Evolutionary conservation across 495 filamentous ascomycete species (phyloP).

Genomic region (Xylaria grammica): DNA sequence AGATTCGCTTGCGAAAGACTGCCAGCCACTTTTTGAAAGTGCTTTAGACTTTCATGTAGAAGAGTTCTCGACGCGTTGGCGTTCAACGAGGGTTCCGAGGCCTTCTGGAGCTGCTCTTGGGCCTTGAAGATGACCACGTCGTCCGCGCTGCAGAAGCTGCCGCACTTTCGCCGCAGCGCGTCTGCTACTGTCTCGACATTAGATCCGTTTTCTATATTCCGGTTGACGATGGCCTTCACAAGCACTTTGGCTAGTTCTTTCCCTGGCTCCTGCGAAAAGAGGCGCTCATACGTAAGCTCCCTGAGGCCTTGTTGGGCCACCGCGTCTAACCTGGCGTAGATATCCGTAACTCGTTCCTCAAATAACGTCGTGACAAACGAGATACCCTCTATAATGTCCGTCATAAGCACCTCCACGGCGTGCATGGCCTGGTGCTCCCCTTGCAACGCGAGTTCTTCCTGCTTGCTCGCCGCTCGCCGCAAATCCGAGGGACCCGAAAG

Average conservation of each 20-base stretch:
- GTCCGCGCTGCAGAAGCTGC: conserved; percentile 94
- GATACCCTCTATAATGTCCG: conserved; percentile 90
- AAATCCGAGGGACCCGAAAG: conserved; percentile 84
- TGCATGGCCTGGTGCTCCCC: conserved; percentile 92
- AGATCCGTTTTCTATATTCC: conserved; percentile 91
- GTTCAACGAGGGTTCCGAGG: conserved; percentile 75
- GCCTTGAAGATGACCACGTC: conserved; percentile 98
- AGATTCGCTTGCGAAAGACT: conserved; percentile 82
- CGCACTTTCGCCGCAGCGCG: conserved; percentile 85
- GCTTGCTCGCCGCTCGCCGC: conserved; percentile 69
- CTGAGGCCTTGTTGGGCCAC: conserved; percentile 68
- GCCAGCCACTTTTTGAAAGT: conserved; percentile 87
- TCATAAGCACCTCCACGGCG: conserved; percentile 79
- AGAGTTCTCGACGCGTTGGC: conserved; percentile 78
- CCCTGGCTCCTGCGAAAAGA: conserved; percentile 79
- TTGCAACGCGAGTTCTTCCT: conserved; percentile 88
- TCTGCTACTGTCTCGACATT: conserved; percentile 98
- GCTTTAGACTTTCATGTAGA: conserved; percentile 82
- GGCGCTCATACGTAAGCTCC: conserved; percentile 79
- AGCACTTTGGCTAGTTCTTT: conserved; percentile 94
- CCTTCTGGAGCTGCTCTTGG: conserved; percentile 88
- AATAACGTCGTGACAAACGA: conserved; percentile 93
- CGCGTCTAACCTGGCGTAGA: conserved; percentile 78
- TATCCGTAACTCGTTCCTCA: conserved; percentile 88
- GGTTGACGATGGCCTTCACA: conserved; percentile 97